Evolutionary conservation across 2,329 filamentous ascomycete species (phyloP).

Genomic region (Clonostachys rosea): DNA sequence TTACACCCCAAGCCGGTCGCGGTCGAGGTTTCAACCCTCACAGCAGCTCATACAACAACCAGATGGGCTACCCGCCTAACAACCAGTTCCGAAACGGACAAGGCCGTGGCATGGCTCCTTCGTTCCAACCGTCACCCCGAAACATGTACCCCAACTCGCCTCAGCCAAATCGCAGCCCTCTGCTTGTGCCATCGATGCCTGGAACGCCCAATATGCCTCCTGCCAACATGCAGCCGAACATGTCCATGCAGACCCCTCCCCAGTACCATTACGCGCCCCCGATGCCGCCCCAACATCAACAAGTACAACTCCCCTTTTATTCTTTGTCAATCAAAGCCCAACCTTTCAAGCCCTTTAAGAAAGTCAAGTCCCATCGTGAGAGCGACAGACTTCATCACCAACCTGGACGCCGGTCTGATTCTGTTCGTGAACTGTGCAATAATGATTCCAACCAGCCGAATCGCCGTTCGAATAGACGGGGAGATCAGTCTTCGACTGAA

Average conservation of each 20-base stretch:
- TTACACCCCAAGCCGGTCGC: constrained; percentile 40
- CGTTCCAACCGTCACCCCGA: constrained; percentile 36
- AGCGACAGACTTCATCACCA: constrained; percentile 36
- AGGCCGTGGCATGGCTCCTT: constrained; percentile 47
- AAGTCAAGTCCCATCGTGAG: constrained; percentile 38
- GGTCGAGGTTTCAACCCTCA: constrained; percentile 42
- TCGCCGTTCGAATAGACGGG: constrained; percentile 7
- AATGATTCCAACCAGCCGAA: background rate
- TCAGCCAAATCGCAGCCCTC: constrained; percentile 58
- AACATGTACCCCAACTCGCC: constrained; percentile 57
- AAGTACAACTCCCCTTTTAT: constrained; percentile 49
- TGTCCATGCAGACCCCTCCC: constrained; percentile 61
- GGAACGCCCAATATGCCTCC: constrained; percentile 65
- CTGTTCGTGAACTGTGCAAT: constrained; percentile 22
- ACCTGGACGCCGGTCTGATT: constrained; percentile 27
- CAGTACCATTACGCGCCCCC: constrained; percentile 58
- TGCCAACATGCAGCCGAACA: constrained; percentile 45
- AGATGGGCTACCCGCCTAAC: constrained; percentile 37
- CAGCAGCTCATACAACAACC: constrained; percentile 36
- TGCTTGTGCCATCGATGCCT: constrained; percentile 60
- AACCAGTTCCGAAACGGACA: constrained; percentile 38
- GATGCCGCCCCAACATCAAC: constrained; percentile 54
- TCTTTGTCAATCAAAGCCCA: constrained; percentile 19
- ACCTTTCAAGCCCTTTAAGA: constrained; percentile 16
- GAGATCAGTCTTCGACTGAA: constrained; percentile 15